Base-by-base conservation (phyloP, 805 yeast species). In the Millerozyma miso region DNA sequence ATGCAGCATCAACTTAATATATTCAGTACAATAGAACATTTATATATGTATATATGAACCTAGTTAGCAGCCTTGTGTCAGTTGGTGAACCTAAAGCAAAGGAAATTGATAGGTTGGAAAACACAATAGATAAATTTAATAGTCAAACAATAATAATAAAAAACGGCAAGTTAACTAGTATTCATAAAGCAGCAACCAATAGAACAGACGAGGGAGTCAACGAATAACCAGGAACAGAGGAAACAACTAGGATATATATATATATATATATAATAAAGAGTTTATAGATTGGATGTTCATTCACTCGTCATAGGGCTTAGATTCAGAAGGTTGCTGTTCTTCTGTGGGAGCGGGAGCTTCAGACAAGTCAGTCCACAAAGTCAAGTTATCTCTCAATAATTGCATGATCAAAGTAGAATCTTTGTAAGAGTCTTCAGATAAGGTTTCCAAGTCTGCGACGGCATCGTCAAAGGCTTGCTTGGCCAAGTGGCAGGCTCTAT, bases 401-500 rank as follows among this genome's bases (percentile, higher is more conserved):
- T 93, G 98, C 99, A 93, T 93, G 66, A 93, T 93, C 69, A 93
- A 82, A 56, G 98, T 93, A 51, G 97, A 89, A 71, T 91, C 99
- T 73, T 91, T 93, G 83, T 93, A 91, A 55, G 96, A 86, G 76
- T 91, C 99, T 75, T 91, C 99, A 37, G 96, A 87, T 65, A 91
- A 79, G 54, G 97, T 88, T 74, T 91, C 99, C 67, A 91, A 81
- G 75, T 93, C 98, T 52, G 99, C 97, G 66, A 91, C 95, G 52
- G 99, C 99, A 65, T 91, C 98, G 71, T 91, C 99, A 58, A 93
- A 91, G 33, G 99, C 98, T 75, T 91, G 97, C 73, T 91, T 93
- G 61, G 99, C 99, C 69, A 91, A 81, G 69, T 90, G 96, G 71
- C 99, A 91, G 57, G 99, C 99, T 71, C 95, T 88, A 69, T 91